A percentile compares a stretch with the other conserved stretches of the same genome.
These are phyloP conservation scores for Eremothecium gossypii DNA, from an alignment of 1,139 yeast genomes.

Conservation along the genomic window DNA sequence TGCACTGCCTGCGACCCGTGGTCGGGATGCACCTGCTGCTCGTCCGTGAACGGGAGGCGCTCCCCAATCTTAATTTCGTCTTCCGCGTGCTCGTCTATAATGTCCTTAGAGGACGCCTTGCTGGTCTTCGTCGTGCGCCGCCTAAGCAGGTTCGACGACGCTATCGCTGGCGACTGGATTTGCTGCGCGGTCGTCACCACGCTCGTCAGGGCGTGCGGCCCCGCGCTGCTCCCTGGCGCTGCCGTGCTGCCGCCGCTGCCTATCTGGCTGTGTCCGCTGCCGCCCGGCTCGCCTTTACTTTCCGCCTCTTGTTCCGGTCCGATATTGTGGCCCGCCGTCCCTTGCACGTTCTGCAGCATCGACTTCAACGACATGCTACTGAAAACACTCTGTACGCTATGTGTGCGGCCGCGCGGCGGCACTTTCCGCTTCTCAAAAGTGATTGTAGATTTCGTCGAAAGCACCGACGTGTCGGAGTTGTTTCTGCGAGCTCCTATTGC, in stretches of 20 bases:
- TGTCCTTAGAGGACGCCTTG: background rate
- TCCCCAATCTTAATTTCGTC: constrained; percentile 27
- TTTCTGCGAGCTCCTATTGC: constrained; percentile 9
- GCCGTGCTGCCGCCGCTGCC: constrained; percentile 4
- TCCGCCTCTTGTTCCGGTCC: constrained; percentile 6
- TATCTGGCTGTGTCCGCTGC: constrained; percentile 1
- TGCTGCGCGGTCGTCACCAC: constrained; percentile 20
- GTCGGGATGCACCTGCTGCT: constrained; percentile 11
- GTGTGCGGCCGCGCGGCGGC: constrained; percentile 44
- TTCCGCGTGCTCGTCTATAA: constrained; percentile 1
- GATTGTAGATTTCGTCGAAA: constrained; percentile 19
- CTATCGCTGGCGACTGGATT: constrained; percentile 28
- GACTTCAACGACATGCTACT: constrained; percentile 52
- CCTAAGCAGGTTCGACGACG: constrained; percentile 17
- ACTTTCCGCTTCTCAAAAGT: constrained; percentile 45
- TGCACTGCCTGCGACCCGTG: constrained; percentile 2
- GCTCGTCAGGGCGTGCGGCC: constrained; percentile 6
- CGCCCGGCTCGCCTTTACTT: background rate
- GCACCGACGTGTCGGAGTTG: constrained; percentile 12
- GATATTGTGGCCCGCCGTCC: constrained; percentile 1
- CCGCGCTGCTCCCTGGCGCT: constrained; percentile 1
- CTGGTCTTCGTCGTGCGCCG: constrained; percentile 6
- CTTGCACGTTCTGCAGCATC: constrained; percentile 10
- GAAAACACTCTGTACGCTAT: constrained; percentile 56
- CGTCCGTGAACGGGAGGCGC: constrained; percentile 24